Base-by-base conservation (phyloP, 2,329 filamentous ascomycete genomes). In the Aspergillus ibericus region DNA sequence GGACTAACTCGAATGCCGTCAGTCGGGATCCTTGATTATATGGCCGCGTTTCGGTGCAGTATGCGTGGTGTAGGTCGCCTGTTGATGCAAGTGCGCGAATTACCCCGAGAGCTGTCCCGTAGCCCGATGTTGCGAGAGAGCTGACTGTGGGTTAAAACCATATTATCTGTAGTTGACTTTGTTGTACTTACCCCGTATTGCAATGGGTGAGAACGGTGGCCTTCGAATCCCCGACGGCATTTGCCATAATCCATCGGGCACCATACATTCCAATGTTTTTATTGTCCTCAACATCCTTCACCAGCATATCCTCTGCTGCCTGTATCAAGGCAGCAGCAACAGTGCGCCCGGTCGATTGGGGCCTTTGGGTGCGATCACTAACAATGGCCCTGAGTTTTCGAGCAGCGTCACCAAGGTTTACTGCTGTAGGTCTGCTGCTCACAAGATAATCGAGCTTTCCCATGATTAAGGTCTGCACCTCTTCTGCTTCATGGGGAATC, bases 1-100 rank as follows among this genome's bases (percentile, higher is more conserved):
- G 93, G 7, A 96, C 90, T n/a, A 99, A 85, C 78, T 99, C 95
- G 74, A 96, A 99, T 7, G 95, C 92, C 4, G 95, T 99, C 59
- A 99, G 82, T 18, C 95, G 87, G 53, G 93, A 96, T 56, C 95
- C 95, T 79, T 99, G 95, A 80, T 99, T 99, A 78, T 99, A 99
- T 0, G 95, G 95, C 34, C 95, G 85, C 2, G 95, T 99, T 79
- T 99, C 95, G 50, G 93, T 96, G 80, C 93, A 99, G 80, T 92
- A 99, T 38, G 92, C 93, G 70, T 92, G 93, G 62, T 87, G 82
- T 22, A 99, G 83, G 6, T 85, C 81, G 5, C 82, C 81, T 56
- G 82, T 82, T 12, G 84, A 77, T 69, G 91, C 85, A 5, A 99
- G 82, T 4, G 90, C 91, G 58, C 95, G 90, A 66, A 99, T 92